Percentiles rank a stretch among this genome's conserved stretches.
Evolutionary conservation across 345 rosid genomes (phyloP).

Genomic region (Erysimum cheiranthoides): DNA sequence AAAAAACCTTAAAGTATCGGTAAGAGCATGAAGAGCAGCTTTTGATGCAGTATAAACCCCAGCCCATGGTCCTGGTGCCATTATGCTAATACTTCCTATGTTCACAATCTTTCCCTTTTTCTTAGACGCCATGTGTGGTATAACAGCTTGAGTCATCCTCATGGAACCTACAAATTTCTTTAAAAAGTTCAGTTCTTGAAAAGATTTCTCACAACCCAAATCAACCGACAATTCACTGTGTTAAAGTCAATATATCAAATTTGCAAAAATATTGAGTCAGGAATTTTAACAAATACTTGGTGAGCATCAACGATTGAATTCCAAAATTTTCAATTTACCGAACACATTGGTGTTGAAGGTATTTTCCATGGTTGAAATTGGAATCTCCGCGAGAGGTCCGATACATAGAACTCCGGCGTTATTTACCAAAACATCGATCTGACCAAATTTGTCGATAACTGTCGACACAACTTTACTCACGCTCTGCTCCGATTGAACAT

Average conservation of each 20-base stretch:
- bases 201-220: not conserved
- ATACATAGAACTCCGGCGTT: conserved; percentile 89
- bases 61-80: conserved; percentile 78
- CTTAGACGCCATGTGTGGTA: conserved; percentile 82
- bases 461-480: conserved; percentile 55
- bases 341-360: conserved; percentile 82
- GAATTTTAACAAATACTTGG: conserved; percentile 35
- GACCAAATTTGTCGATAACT: conserved; percentile 68
- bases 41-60: conserved; percentile 84
- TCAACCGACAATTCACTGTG: not conserved
- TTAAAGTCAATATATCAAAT: not conserved
- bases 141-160: conserved; percentile 87
- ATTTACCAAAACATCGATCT: conserved; percentile 77
- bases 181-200: not conserved
- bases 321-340: conserved; percentile 48
- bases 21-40: conserved; percentile 86
- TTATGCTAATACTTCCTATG: conserved; percentile 66
- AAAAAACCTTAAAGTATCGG: conserved; percentile 76
- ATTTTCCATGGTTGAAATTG: conserved; percentile 61
- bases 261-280: conserved; percentile 7
- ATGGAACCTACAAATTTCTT: conserved; percentile 58
- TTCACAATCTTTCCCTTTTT: conserved; percentile 77
- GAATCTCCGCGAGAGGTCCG: conserved; percentile 84
- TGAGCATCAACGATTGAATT: not conserved
- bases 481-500: conserved; percentile 75